Evolutionary conservation across 805 yeast genomes (phyloP).

Genomic region (Starmerella bombicola): DNA sequence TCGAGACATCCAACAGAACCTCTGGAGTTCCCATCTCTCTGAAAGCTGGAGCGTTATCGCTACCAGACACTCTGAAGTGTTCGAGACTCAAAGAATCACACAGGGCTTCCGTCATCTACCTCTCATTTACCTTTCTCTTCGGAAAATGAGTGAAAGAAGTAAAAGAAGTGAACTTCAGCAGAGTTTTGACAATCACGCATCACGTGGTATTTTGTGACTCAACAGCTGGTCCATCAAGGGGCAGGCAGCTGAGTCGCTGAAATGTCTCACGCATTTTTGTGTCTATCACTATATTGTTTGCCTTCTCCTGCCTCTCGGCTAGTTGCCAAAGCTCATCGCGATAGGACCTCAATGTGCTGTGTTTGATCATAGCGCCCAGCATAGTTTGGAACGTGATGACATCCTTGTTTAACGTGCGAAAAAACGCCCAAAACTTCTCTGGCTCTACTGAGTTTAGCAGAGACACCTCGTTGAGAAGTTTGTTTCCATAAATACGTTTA

Average conservation of each 20-base stretch:
- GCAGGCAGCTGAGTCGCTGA: slow-evolving; percentile 5
- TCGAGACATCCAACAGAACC: neutral
- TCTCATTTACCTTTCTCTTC: no score
- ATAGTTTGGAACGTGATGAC: slow-evolving; percentile 22
- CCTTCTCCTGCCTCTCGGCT: slow-evolving; percentile 15
- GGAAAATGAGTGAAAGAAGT: neutral
- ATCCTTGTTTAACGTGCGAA: slow-evolving; percentile 21
- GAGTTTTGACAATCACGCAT: neutral
- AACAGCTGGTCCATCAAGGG: no score
- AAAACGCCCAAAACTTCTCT: slow-evolving; percentile 19
- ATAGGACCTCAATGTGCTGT: slow-evolving; percentile 9
- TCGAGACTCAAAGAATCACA: neutral
- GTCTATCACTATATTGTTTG: slow-evolving; percentile 21
- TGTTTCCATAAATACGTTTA: slow-evolving; percentile 19
- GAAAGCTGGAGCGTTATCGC: neutral
- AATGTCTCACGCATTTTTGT: slow-evolving; percentile 19
- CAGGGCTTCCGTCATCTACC: neutral
- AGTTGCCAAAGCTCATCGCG: slow-evolving; percentile 17
- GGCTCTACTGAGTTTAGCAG: slow-evolving; percentile 4
- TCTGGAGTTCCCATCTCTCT: neutral
- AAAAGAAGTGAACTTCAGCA: neutral
- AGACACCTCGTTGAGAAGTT: slow-evolving; percentile 13
- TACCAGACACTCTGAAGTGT: neutral
- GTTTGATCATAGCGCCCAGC: slow-evolving; percentile 20
- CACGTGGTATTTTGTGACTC: neutral